Conservation (phyloP, 352 stramenopile genomes). For the Aphanomyces astaci region DNA sequence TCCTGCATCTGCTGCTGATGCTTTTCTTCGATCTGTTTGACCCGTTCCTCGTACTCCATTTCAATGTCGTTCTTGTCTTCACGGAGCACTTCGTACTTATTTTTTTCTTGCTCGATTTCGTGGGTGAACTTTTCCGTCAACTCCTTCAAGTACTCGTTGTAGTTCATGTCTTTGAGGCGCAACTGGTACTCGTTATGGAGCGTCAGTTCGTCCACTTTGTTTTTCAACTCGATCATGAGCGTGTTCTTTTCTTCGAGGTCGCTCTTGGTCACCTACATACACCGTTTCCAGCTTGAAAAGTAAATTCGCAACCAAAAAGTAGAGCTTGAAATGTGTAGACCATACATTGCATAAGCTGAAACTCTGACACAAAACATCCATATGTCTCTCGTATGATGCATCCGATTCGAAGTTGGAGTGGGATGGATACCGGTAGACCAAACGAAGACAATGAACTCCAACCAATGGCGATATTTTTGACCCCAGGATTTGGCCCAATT, state of each 20-base stretch:
- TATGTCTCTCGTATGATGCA: no score
- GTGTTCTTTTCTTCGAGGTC: constrained; percentile 90
- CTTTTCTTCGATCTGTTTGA: constrained; percentile 81
- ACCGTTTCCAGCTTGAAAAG: no score
- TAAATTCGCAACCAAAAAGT: no score
- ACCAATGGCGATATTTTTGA: no score
- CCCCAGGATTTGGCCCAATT: no score
- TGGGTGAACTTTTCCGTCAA: constrained; percentile 90
- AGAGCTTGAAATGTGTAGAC: no score
- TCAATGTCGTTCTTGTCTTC: constrained; percentile 89
- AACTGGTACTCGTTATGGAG: constrained; percentile 94
- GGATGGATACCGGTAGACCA: no score
- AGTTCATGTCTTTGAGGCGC: constrained; percentile 92
- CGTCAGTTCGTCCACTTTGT: constrained; percentile 90
- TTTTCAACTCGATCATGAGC: constrained; percentile 89
- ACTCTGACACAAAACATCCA: no score
- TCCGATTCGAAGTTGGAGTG: no score
- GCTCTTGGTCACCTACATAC: constrained; percentile 70
- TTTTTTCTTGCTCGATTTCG: constrained; percentile 89
- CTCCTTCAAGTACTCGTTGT: constrained; percentile 94
- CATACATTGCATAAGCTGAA: no score
- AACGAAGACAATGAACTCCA: no score
- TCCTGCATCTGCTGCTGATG: constrained; percentile 88
- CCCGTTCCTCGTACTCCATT: constrained; percentile 86
- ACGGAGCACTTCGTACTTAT: constrained; percentile 82